These are phyloP conservation scores for Condylostoma magnum DNA, from an alignment of 169 alveolate genomes.

Conservation along the genomic window DNA sequence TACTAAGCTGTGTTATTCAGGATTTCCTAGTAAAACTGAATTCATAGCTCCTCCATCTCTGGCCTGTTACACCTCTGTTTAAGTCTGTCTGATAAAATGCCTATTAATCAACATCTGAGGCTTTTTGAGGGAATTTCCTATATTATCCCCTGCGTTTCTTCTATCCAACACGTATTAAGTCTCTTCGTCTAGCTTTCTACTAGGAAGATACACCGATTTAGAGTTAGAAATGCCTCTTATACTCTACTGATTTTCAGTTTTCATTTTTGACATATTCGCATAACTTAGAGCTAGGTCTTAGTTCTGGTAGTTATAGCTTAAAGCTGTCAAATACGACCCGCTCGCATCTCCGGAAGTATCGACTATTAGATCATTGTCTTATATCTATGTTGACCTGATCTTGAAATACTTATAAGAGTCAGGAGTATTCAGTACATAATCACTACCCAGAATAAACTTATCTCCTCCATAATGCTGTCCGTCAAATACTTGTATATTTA, in stretches of 20 bases:
- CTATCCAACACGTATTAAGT: conserved; percentile 68
- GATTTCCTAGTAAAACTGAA: too few relatives aligned
- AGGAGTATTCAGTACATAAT: background rate
- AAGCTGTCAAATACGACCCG: too few relatives aligned
- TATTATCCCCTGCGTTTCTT: conserved; percentile 39
- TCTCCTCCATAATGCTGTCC: too few relatives aligned
- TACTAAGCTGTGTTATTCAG: too few relatives aligned
- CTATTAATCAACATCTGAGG: conserved; percentile 68
- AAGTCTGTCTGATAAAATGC: conserved; percentile 44
- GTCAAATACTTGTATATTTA: too few relatives aligned
- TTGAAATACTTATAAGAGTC: background rate
- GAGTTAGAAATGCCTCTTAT: conserved; percentile 28
- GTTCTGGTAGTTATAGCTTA: too few relatives aligned
- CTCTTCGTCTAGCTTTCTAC: conserved; percentile 59
- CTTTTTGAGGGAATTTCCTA: conserved; percentile 65
- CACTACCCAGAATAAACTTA: background rate
- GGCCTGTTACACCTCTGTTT: conserved; percentile 42
- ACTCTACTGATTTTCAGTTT: too few relatives aligned
- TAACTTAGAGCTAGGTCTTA: too few relatives aligned
- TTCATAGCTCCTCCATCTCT: conserved; percentile 27
- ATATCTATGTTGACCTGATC: background rate
- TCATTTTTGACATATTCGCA: too few relatives aligned
- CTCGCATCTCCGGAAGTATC: conserved; percentile 2
- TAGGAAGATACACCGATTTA: conserved; percentile 46
- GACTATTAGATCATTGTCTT: background rate